Evolutionary conservation across 192 early-diverging fungal species (phyloP).

Genomic region (Phlyctochytrium arcticum): DNA sequence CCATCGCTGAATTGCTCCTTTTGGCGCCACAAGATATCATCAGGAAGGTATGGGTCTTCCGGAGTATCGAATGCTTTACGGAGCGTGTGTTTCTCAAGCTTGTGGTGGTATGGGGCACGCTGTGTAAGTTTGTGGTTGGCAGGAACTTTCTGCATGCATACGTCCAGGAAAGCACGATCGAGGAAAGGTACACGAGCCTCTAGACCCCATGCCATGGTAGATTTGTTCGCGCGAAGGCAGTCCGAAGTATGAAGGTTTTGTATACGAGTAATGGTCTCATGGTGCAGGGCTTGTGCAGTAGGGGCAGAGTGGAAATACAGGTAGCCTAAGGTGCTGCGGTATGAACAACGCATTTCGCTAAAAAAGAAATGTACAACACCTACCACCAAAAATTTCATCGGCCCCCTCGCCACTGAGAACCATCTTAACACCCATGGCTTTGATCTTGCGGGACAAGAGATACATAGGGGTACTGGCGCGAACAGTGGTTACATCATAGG

Average conservation of each 20-base stretch:
- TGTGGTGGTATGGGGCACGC: conserved; percentile 57
- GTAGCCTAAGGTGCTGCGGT: conserved; percentile 55
- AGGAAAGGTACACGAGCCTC: conserved; percentile 98
- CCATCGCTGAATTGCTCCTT: conserved; percentile 99
- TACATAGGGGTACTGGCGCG: conserved; percentile 99
- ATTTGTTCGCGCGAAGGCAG: conserved; percentile 97
- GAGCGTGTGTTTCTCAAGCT: conserved; percentile 92
- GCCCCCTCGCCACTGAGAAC: conserved; percentile 94
- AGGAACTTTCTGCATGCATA: conserved; percentile 78
- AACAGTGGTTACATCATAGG: conserved; percentile 98
- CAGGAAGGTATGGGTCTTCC: conserved; percentile 80
- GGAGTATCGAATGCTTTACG: conserved; percentile 94
- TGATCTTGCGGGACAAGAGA: conserved; percentile 95
- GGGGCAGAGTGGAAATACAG: conserved; percentile 97
- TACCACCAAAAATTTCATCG: conserved; percentile 93
- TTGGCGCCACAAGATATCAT: conserved; percentile 92
- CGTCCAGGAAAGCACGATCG: conserved; percentile 88
- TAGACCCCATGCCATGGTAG: conserved; percentile 99
- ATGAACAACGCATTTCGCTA: neutral
- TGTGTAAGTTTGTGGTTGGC: conserved; percentile 78
- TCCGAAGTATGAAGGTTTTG: conserved; percentile 97
- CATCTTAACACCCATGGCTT: conserved; percentile 99
- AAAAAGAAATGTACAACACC: neutral
- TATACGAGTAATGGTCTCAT: conserved; percentile 86
- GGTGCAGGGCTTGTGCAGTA: conserved; percentile 72